A percentile compares a stretch with the other conserved stretches of the same genome.
These are phyloP conservation scores for Penicillium herquei DNA, from an alignment of 495 filamentous ascomycete species.

Conservation along the genomic window DNA sequence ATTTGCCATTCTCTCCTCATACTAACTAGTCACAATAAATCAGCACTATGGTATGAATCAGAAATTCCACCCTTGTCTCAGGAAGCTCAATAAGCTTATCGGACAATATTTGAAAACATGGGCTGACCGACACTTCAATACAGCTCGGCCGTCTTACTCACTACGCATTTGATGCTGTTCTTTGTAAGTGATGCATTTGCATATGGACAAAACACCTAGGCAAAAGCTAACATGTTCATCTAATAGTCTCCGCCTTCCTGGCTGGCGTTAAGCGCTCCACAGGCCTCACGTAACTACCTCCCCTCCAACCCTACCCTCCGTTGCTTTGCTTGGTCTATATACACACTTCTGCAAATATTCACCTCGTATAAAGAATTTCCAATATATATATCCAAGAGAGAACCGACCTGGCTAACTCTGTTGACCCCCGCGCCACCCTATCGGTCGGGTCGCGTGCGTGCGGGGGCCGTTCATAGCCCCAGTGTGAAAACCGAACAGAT, in stretches of 20 bases:
- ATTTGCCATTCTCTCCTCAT: not conserved
- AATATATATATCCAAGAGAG: not conserved
- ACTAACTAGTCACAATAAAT: not conserved
- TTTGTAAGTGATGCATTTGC: conserved; percentile 57
- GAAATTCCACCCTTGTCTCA: not conserved
- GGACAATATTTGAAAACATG: not conserved
- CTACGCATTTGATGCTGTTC: conserved; percentile 94
- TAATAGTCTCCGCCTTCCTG: conserved; percentile 85
- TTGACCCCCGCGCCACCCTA: conserved; percentile 34
- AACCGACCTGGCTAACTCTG: conserved; percentile 28
- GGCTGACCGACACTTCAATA: conserved; percentile 15
- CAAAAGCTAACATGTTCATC: conserved; percentile 19
- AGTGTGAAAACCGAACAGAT: conserved; percentile 88
- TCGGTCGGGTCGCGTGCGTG: conserved; percentile 27
- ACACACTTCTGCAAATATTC: not conserved
- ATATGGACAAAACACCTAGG: conserved; percentile 1
- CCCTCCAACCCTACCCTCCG: conserved; percentile 1
- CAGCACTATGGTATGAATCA: conserved; percentile 21
- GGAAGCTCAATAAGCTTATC: not conserved
- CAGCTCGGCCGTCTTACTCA: conserved; percentile 92
- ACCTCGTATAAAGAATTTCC: no score
- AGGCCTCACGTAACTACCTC: conserved; percentile 83
- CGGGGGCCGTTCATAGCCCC: conserved; percentile 53
- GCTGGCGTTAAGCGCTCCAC: conserved; percentile 96
- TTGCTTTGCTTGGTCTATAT: not conserved